Percentiles rank a stretch among this genome's conserved stretches.
Evolutionary conservation across 768 basidiomycete species (phyloP).

Genomic region (Amanita rimosa): DNA sequence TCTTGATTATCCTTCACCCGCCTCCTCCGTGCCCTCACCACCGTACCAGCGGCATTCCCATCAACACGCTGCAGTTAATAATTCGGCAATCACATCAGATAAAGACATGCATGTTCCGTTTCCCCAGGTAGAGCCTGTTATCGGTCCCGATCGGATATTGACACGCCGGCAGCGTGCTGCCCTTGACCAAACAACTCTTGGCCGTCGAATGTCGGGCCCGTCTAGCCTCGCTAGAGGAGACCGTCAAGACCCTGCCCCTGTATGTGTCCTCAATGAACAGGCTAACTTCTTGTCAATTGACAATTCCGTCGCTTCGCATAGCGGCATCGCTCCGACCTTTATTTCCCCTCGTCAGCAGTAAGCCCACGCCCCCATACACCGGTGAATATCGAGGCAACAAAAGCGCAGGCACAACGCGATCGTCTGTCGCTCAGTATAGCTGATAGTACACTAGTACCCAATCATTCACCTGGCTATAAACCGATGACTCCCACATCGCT

Average conservation of each 20-base stretch:
- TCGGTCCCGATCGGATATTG: constrained; percentile 35
- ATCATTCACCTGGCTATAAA: constrained; percentile 31
- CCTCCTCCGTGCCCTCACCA: constrained; percentile 26
- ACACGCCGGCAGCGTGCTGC: constrained; percentile 31
- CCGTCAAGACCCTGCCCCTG: constrained; percentile 9
- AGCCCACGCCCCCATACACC: constrained; percentile 29
- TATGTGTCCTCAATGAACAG: constrained; percentile 11
- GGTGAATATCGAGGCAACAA: constrained; percentile 19
- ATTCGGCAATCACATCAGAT: constrained; percentile 11
- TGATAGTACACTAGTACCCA: constrained; percentile 14
- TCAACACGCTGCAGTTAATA: constrained; percentile 16
- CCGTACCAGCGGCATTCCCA: constrained; percentile 15
- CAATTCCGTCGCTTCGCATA: constrained; percentile 5
- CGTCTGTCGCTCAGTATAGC: constrained; percentile 20
- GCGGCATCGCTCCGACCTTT: constrained; percentile 18
- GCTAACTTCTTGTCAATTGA: constrained; percentile 8
- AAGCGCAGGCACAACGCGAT: constrained; percentile 20
- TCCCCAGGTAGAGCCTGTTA: constrained; percentile 35
- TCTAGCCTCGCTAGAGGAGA: constrained; percentile 11
- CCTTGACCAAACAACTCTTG: constrained; percentile 16
- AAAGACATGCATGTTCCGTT: constrained; percentile 16
- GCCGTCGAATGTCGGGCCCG: constrained; percentile 14
- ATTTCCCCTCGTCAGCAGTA: constrained; percentile 23
- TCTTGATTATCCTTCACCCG: constrained; percentile 28
- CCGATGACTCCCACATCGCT: constrained; percentile 34